Base-by-base conservation (phyloP, 2,329 filamentous ascomycete genomes). In the Trichoderma semiorbis region DNA sequence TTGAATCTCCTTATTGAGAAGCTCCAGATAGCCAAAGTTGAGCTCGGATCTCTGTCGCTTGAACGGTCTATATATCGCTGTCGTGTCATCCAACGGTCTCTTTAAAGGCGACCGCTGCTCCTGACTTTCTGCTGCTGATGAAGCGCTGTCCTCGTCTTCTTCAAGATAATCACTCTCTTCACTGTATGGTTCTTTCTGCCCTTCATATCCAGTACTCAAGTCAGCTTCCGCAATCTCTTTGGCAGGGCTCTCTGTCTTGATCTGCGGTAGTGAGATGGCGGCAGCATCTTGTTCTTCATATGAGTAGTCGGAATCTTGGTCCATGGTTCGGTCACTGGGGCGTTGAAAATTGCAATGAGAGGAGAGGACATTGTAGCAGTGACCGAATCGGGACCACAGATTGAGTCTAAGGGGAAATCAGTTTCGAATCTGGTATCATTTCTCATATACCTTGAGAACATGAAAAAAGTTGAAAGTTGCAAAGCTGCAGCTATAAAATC, bases 1-100 rank as follows among this genome's bases (percentile, higher is more conserved):
- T n/a, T 84, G 79, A 68, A 91, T 89, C 32, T 89, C 86, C 26
- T 83, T 80, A 74, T 92, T 91, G 34, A 89, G 81, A 1, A 89
- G 77, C 28, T 81, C 78, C 14, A 89, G 77, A 73, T 89, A 89
- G 6, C 79, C 80, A 7, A 74, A 74, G 73, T 85, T 88, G 71
- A 88, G 78, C 3, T 78, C 50, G 5, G 81, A 80, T 70, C 79
- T 84, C 61, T 79, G 79, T 36, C 86, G 82, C 75, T 89, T 89
- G 73, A 84, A 82, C 3, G 83, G 83, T 7, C 76, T 77, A 30
- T 70, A 66, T 30, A 67, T 16, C 72, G 77, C 21, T 7, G 74
- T 28, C 6, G 75, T 69, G 24, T 75, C 74, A 18, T 78, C 74
- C 0, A 78, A 78, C 7, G 75, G 74, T 16, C 78, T 77, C 73